Evolutionary conservation across 2,329 filamentous ascomycete genomes (phyloP), one percentile per base, ranked within the genome.

Genomic region (Nakataea oryzae): DNA sequence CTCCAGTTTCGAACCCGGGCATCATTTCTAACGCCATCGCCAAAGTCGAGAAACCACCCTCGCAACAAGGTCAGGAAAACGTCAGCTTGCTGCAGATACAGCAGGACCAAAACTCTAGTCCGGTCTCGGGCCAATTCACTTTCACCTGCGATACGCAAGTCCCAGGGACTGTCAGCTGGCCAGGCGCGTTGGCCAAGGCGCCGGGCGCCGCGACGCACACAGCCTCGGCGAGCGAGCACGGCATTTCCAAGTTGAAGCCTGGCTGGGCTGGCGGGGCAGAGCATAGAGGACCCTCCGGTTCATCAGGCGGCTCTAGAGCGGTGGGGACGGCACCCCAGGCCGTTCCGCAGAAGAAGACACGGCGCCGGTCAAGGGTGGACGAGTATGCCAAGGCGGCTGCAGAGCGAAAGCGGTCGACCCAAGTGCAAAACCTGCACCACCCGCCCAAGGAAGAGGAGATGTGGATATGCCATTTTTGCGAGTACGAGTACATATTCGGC

Each of bases 381-480:
- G 90, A 87, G 71, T 85, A 93, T 58, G 90, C 95, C 66, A 79
- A 84, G 1, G 76, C 86, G 63, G 93, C 91, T 29, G 86, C 86
- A 28, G 86, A 91, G 66, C 88, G 95, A 8, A 88, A 88, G 63
- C 83, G 90, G 58, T 83, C 90, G 69, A 90, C 95, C 64, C 84
- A 90, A 68, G 88, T 89, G 66, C 82, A 85, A 62, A 96, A 95
- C 72, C 85, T 85, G 65, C 86, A 89, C 68, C 87, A 90, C 69
- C 88, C 90, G 1, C 89, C 89, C 1, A 76, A 77, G 34, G 67
- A 68, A 1, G 88, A 91, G 66, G 90, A 96, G 64, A 83, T 92
- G 60, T 97, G 93, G 90, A 92, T 97, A 58, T 99, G 95, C 75
- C 91, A 97, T 70, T 97, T 97, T 72, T 99, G 95, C 78, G 95